These are phyloP conservation scores for Populus hybrid DNA, from an alignment of 441 rosid species.

Conservation along the genomic window DNA sequence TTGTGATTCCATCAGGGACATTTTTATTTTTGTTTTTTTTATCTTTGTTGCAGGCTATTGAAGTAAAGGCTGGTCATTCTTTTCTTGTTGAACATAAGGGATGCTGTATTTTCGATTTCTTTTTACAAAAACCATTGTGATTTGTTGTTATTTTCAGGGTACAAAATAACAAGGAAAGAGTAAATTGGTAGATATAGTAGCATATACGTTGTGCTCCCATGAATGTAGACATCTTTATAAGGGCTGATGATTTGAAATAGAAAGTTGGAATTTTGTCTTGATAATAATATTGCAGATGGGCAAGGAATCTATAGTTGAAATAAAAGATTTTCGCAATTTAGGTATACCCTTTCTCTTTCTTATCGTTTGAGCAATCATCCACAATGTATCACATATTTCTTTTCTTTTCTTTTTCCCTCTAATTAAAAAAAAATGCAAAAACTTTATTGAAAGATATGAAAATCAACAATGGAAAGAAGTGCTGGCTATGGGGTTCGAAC, in stretches of 20 bases:
- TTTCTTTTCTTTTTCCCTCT: neutral
- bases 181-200: neutral
- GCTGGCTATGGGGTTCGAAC: too few relatives aligned
- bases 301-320: neutral
- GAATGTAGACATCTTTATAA: neutral
- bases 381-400: neutral
- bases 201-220: neutral
- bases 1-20: neutral
- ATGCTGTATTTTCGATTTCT: neutral
- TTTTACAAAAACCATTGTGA: neutral
- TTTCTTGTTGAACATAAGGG: conserved; percentile 2
- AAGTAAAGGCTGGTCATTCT: conserved; percentile 9
- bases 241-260: neutral
- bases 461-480: too few relatives aligned
- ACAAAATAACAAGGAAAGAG: neutral
- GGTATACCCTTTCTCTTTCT: neutral
- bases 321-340: too few relatives aligned
- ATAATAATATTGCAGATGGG: neutral
- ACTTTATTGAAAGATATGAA: neutral
- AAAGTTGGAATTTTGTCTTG: neutral
- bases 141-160: neutral
- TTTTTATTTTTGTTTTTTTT: too few relatives aligned
- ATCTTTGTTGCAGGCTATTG: neutral
- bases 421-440: neutral
- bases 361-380: too few relatives aligned